Evolutionary conservation across 164 flowering plant genomes (phyloP).

Genomic region (Stephania yunnanensis): DNA sequence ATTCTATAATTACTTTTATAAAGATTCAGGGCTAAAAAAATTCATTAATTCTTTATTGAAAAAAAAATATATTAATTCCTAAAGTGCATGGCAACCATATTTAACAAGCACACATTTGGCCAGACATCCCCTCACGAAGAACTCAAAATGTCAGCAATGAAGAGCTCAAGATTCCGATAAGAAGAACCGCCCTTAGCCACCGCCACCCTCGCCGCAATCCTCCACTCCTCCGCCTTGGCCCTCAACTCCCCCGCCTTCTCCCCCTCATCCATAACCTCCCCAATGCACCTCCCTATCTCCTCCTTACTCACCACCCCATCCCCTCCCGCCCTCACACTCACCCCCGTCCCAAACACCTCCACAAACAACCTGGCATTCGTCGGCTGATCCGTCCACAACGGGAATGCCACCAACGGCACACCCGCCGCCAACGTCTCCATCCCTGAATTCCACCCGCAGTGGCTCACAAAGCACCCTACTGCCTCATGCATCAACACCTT

Average conservation of each 20-base stretch:
- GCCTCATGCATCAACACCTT: conserved; percentile 52
- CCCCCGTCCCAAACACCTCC: conserved; percentile 48
- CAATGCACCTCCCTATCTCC: conserved; percentile 47
- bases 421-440: conserved; percentile 53
- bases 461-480: conserved; percentile 55
- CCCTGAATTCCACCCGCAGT: conserved; percentile 85
- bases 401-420: conserved; percentile 52
- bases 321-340: conserved; percentile 33
- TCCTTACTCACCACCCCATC: conserved; percentile 35
- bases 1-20: too few relatives aligned
- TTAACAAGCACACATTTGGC: too few relatives aligned
- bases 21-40: too few relatives aligned
- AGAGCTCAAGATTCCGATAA: conserved; percentile 34
- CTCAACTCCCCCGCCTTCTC: conserved; percentile 49
- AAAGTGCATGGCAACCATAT: too few relatives aligned
- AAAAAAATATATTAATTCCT: too few relatives aligned
- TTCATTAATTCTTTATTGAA: too few relatives aligned
- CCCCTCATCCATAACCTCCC: conserved; percentile 39
- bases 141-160: conserved; percentile 26
- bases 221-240: conserved; percentile 51
- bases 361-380: conserved; percentile 54
- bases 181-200: conserved; percentile 65
- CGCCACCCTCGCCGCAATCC: conserved; percentile 49
- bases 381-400: conserved; percentile 71
- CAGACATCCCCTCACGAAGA: background rate